Percentiles rank a stretch among this genome's conserved stretches.
Evolutionary conservation across 164 flowering plant genomes (phyloP).

Genomic region (Piper longum): DNA sequence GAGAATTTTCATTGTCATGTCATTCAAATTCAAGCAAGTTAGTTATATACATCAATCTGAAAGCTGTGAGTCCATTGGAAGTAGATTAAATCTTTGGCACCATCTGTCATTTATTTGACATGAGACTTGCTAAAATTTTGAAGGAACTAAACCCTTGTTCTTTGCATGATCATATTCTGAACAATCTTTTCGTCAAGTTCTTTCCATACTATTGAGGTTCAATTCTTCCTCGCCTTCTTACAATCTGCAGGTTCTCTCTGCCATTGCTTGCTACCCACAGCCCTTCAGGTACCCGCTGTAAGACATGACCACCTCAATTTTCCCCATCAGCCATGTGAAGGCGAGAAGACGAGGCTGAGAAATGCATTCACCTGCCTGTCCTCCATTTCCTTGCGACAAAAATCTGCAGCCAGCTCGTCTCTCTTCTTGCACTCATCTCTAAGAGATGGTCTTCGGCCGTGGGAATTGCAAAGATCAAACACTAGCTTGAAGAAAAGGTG

Average conservation of each 20-base stretch:
- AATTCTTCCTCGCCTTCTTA: neutral
- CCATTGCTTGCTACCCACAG: constrained; percentile 43
- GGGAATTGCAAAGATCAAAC: constrained; percentile 32
- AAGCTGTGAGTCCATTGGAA: neutral
- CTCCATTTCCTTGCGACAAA: constrained; percentile 40
- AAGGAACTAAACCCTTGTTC: neutral
- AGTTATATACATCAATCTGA: neutral
- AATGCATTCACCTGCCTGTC: constrained; percentile 34
- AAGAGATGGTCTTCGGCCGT: constrained; percentile 32
- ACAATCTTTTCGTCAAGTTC: neutral
- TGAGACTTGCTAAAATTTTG: neutral
- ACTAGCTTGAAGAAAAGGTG: constrained; percentile 23
- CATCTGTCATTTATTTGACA: neutral
- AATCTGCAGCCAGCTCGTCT: constrained; percentile 29
- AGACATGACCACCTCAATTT: constrained; percentile 20
- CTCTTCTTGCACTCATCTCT: constrained; percentile 31
- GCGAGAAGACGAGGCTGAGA: constrained; percentile 34
- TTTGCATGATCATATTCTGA: neutral
- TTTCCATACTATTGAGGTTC: neutral
- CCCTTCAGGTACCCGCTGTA: constrained; percentile 30
- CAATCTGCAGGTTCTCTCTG: constrained; percentile 30
- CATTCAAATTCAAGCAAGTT: neutral
- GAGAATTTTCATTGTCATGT: neutral
- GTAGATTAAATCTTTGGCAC: neutral
- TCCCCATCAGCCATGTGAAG: constrained; percentile 13